Evolutionary conservation across 805 yeast genomes (phyloP), one percentile per base, ranked within the genome.

Genomic region (Candida succiphila): DNA sequence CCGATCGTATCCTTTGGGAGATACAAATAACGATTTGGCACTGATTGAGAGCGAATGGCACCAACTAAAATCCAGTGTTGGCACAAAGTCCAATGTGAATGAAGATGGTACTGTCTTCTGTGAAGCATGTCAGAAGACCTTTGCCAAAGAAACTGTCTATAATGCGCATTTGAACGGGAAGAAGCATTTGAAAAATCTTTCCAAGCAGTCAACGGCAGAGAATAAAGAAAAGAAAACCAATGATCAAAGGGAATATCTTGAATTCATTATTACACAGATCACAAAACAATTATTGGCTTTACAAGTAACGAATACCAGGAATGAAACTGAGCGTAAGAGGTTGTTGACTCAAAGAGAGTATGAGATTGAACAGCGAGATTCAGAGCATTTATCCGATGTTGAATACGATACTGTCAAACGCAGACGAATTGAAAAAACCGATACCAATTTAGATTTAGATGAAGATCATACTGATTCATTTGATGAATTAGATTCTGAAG

Each of bases 281-380:
- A 43, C 75, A 4, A 52, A 64, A 1, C 40, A 46, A 5, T 39
- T 64, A 1, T 49, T 83, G 4, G 41, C 48, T 3, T 54, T 60
- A 10, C 61, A 61, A 16, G 56, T 76, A 12, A 51, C 52, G 0
- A 63, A 58, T 12, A 79, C 96, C 0, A 67, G 64, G 27, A 56
- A 65, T 15, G 78, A 84, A 45, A 64, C 71, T 3, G 85, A 81
- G 48, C 65, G 96, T 33, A 64, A 67, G 34, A 62, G 70, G 21
- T 75, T 80, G 2, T 63, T 88, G 42, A 80, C 95, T 0, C 79
- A 72, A 2, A 64, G 83, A 18, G 96, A 84, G 45, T 63, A 78
- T 34, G 56, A 59, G 43, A 59, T 77, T 1, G 61, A 56, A 85
- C 78, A 47, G 45, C 66, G 37, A 65, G 71, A 37, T 61, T 17